A percentile compares a stretch with the other conserved stretches of the same genome.
Conservation (phyloP, 495 filamentous ascomycete genomes). For the Cairneyella variabilis region DNA sequence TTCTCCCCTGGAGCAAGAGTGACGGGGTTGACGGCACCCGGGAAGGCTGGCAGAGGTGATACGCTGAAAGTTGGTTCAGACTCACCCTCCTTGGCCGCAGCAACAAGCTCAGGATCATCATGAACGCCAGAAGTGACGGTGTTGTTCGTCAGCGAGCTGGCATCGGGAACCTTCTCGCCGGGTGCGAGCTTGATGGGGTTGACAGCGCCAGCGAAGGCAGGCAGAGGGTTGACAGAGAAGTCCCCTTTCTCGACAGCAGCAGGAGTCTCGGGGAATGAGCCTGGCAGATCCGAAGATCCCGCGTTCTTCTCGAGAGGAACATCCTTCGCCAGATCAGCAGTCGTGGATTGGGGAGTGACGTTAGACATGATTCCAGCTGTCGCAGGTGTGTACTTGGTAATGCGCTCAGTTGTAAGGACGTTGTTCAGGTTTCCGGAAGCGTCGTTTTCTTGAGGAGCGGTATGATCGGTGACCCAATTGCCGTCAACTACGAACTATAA, state of each 20-base stretch:
- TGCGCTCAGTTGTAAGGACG: constrained; percentile 71
- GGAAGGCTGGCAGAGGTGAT: constrained; percentile 73
- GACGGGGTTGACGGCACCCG: constrained; percentile 76
- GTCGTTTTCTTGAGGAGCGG: constrained; percentile 75
- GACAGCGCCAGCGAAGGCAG: constrained; percentile 69
- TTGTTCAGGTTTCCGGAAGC: constrained; percentile 80
- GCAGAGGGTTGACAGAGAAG: constrained; percentile 69
- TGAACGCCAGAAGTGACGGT: constrained; percentile 59
- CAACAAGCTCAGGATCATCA: constrained; percentile 48
- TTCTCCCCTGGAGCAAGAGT: constrained; percentile 73
- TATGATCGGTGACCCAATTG: constrained; percentile 76
- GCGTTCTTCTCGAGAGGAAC: constrained; percentile 55
- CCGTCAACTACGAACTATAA: constrained; percentile 88
- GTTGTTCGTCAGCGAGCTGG: constrained; percentile 50
- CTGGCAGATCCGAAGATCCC: constrained; percentile 52
- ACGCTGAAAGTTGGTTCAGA: constrained; percentile 55
- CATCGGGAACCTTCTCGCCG: constrained; percentile 74
- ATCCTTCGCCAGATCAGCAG: constrained; percentile 62
- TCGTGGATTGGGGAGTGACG: constrained; percentile 70
- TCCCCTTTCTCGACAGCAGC: constrained; percentile 41
- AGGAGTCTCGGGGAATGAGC: constrained; percentile 78
- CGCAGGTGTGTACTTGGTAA: constrained; percentile 44
- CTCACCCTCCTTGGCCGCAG: constrained; percentile 27
- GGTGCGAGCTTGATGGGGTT: constrained; percentile 78
- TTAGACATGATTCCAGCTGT: constrained; percentile 58